These are phyloP conservation scores for Pseudophaeomoniella oleicola DNA, from an alignment of 2,329 filamentous ascomycete species.

Conservation along the genomic window DNA sequence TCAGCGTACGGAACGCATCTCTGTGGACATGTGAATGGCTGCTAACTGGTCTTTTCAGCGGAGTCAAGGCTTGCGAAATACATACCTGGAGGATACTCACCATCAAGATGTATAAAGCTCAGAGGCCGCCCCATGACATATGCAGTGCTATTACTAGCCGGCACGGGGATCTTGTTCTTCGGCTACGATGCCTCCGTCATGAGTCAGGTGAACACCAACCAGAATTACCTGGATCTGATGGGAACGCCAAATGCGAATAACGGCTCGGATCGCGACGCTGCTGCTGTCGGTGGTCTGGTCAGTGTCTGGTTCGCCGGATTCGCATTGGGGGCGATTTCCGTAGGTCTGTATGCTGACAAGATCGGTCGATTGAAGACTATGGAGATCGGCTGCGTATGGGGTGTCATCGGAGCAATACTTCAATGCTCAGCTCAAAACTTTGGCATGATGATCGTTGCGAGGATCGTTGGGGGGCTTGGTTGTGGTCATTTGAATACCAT, in stretches of 20 bases:
- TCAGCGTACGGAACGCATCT: neutral
- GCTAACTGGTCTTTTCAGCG: neutral
- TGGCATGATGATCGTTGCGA: constrained; percentile 12
- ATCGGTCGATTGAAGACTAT: constrained; percentile 14
- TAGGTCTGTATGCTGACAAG: constrained; percentile 13
- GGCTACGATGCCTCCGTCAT: too few relatives aligned
- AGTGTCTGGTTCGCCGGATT: constrained; percentile 16
- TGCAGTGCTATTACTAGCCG: too few relatives aligned
- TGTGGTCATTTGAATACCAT: constrained; percentile 16
- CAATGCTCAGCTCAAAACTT: constrained; percentile 13
- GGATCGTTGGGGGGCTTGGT: constrained; percentile 14
- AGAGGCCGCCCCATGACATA: too few relatives aligned
- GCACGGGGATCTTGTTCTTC: too few relatives aligned
- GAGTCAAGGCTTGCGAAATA: neutral
- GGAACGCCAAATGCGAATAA: too few relatives aligned
- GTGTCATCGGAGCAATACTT: constrained; percentile 11
- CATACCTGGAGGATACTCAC: too few relatives aligned
- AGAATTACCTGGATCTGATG: too few relatives aligned
- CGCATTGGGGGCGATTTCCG: constrained; percentile 13
- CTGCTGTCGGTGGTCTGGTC: constrained; percentile 13
- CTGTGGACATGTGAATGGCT: too few relatives aligned
- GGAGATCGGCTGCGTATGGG: constrained; percentile 14
- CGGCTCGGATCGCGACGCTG: constrained; percentile 12
- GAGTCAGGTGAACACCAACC: too few relatives aligned
- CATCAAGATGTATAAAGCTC: too few relatives aligned